Base-by-base conservation (phyloP, 2,329 filamentous ascomycete species). In the Cladosporium halotolerans region DNA sequence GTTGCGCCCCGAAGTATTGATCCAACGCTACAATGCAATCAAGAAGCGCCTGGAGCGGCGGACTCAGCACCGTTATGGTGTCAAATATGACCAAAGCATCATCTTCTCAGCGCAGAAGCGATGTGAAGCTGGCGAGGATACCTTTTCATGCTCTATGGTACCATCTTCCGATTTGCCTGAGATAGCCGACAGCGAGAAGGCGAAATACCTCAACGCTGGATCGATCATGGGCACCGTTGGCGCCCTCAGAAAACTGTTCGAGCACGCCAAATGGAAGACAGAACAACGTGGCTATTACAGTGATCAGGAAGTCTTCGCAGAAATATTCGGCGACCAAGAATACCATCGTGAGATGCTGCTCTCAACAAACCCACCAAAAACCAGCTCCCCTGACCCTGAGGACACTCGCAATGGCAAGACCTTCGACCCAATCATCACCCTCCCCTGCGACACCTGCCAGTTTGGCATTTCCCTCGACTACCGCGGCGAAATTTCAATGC, bases 1-100 rank as follows among this genome's bases (percentile, higher is more conserved):
- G 63, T 72, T 87, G 2, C 82, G 83, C 0, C 77, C 81, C 2
- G 78, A 84, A 44, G 73, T 85, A n/a, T 68, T 87, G 54, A 75
- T 87, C 3, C 36, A 39, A 2, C 36, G 36, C n/a, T 39, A 39
- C 36, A 39, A 39, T 14, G 70, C 73, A 8, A 69, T 82, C 18
- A 68, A 79, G 28, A 48, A 50, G 11, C 43, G 53, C 19, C 63
- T 63, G 10, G 60, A 85, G 57, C 65, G 68, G 36, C 74, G 76
- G 23, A 67, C 36, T 2, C 16, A 14, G 3, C 13, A 13, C 8
- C 36, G 36, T 14, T 39, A 39, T 14, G 36, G 36, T 1, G 60
- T 38, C 73, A 71, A 52, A 77, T 78, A 57, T 73, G 70, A 1
- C 77, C 36, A 82, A 57, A 75, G 73, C 8, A 76, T 83, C 9